phyloP scores from a whole-genome alignment of 73 alveolate species.

The Paramecium tetraurelia region DNA sequence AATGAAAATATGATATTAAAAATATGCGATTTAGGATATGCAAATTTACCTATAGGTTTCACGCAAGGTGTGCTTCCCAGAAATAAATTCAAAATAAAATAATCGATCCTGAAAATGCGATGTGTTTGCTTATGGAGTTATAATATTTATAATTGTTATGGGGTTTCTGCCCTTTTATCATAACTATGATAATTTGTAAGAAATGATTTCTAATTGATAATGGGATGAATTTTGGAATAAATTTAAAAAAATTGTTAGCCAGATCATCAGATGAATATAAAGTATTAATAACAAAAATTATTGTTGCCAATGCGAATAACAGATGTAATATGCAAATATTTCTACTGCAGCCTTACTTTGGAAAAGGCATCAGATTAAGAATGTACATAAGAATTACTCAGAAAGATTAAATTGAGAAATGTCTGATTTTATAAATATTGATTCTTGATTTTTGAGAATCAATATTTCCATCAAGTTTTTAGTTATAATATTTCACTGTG shows the following conservation, averaged over 20 bases:
- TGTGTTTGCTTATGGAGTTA: conserved; percentile 17
- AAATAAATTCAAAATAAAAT: not conserved
- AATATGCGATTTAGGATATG: conserved; percentile 58
- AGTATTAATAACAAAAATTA: not conserved
- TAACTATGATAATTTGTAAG: not conserved
- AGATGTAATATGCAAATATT: not conserved
- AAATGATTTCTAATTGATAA: not conserved
- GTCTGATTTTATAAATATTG: not conserved
- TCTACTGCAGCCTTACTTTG: not conserved
- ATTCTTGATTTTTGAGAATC: not conserved
- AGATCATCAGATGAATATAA: not conserved
- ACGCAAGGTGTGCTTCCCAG: conserved; percentile 17
- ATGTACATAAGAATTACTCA: not conserved
- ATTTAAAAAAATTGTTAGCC: not conserved
- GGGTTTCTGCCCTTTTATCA: conserved; percentile 36
- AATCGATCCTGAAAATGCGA: not conserved
- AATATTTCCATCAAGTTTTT: not conserved
- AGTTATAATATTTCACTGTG: not conserved
- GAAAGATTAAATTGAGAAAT: not conserved
- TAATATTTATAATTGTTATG: conserved; percentile 10
- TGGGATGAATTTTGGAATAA: not conserved
- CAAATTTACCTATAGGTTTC: conserved; percentile 15
- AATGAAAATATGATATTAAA: conserved; percentile 39
- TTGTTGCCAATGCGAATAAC: not conserved
- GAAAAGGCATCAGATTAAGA: not conserved